These are phyloP conservation scores for Moringa oleifera DNA, from an alignment of 345 rosid genomes.

Conservation along the genomic window DNA sequence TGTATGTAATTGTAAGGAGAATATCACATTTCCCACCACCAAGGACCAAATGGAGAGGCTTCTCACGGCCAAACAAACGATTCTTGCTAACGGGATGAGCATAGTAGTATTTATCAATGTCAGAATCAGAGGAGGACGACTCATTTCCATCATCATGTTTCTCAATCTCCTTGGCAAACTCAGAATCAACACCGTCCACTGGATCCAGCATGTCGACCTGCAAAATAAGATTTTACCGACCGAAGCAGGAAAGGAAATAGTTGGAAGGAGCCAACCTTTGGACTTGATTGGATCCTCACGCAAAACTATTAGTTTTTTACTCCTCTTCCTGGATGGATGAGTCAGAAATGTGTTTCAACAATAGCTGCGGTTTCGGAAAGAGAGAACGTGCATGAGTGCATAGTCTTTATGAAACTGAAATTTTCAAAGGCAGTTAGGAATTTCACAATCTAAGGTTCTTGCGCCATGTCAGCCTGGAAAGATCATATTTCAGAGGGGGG, in stretches of 20 bases:
- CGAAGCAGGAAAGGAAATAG: not conserved
- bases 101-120: conserved; percentile 6
- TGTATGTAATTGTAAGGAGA: not conserved
- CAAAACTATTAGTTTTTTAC: not conserved
- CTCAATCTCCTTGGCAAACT: conserved; percentile 14
- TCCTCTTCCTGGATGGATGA: not conserved
- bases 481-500: not conserved
- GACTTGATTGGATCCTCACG: too few species aligned
- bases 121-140: conserved; percentile 28
- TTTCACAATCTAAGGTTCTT: not conserved
- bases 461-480: not conserved
- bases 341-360: not conserved
- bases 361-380: not conserved
- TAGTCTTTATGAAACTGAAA: conserved; percentile 4
- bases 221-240: not conserved
- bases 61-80: conserved; percentile 38
- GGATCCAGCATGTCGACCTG: conserved; percentile 7
- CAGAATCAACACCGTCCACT: conserved; percentile 11
- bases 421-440: not conserved
- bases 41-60: conserved; percentile 37
- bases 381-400: not conserved
- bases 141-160: not conserved
- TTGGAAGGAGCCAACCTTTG: too few species aligned
- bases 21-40: conserved; percentile 37
- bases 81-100: conserved; percentile 18